Evolutionary conservation across 2,329 filamentous ascomycete genomes (phyloP).

Genomic region (Conoideocrella luteorostrata): DNA sequence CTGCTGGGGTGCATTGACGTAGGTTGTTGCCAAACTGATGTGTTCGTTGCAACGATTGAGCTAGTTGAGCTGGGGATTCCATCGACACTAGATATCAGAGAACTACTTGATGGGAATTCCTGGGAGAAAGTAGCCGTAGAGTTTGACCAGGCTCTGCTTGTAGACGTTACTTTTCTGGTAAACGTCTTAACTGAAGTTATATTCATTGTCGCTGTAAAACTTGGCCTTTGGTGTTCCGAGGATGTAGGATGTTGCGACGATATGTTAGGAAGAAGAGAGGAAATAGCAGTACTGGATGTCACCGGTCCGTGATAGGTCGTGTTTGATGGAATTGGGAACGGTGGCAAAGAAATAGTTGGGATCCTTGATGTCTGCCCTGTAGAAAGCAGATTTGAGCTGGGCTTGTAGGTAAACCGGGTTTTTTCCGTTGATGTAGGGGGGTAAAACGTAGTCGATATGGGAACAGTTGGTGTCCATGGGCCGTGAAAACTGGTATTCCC

Average conservation of each 20-base stretch:
- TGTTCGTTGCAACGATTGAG: background rate
- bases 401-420: constrained; percentile 1
- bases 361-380: background rate
- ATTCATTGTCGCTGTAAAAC: background rate
- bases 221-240: background rate
- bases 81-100: background rate
- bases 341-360: background rate
- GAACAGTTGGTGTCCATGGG: background rate
- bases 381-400: constrained; percentile 3
- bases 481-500: constrained; percentile 2
- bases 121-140: background rate
- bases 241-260: constrained; percentile 2
- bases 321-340: constrained; percentile 4
- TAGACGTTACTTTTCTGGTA: constrained; percentile 1
- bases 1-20: background rate
- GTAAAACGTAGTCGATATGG: background rate
- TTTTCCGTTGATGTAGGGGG: constrained; percentile 1
- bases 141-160: constrained; percentile 1
- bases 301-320: constrained; percentile 3
- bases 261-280: background rate
- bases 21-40: background rate
- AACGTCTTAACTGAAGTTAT: constrained; percentile 1
- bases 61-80: background rate
- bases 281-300: background rate
- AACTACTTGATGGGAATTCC: background rate